Conservation (phyloP, 192 early-diverging fungal species). For the Irineochytrium annulatum region DNA sequence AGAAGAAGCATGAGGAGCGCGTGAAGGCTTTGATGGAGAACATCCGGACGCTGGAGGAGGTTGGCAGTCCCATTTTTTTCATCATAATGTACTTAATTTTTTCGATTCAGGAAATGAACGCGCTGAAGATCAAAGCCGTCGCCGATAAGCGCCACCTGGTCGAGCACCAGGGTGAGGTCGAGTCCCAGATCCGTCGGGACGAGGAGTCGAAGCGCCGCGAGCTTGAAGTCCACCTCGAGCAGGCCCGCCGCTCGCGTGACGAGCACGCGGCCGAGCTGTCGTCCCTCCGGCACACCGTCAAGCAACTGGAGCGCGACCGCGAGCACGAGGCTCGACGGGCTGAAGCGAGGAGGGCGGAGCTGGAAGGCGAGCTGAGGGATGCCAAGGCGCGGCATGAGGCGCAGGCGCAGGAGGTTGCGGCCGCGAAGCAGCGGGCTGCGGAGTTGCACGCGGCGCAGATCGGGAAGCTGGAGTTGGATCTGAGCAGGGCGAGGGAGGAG, state of each 20-base stretch:
- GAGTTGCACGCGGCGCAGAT: constrained; percentile 17
- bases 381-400: constrained; percentile 7
- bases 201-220: constrained; percentile 33
- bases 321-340: background rate
- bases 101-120: constrained; percentile 18
- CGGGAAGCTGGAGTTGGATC: constrained; percentile 21
- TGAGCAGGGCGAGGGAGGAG: constrained; percentile 11
- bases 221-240: constrained; percentile 28
- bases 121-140: constrained; percentile 13
- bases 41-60: constrained; percentile 20
- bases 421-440: constrained; percentile 13
- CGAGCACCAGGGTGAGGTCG: constrained; percentile 21
- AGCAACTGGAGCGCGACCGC: background rate
- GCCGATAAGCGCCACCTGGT: constrained; percentile 27
- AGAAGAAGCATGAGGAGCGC: constrained; percentile 22
- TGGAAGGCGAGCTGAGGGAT: constrained; percentile 24
- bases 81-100: background rate
- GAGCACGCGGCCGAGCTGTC: constrained; percentile 23
- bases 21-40: constrained; percentile 14
- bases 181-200: constrained; percentile 19
- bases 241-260: constrained; percentile 20
- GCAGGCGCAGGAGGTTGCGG: constrained; percentile 7
- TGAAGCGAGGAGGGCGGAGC: constrained; percentile 9
- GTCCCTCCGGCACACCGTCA: too few relatives aligned
- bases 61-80: background rate